Base-by-base conservation (phyloP, 2,329 filamentous ascomycete species). In the Cryphonectria parasitica region DNA sequence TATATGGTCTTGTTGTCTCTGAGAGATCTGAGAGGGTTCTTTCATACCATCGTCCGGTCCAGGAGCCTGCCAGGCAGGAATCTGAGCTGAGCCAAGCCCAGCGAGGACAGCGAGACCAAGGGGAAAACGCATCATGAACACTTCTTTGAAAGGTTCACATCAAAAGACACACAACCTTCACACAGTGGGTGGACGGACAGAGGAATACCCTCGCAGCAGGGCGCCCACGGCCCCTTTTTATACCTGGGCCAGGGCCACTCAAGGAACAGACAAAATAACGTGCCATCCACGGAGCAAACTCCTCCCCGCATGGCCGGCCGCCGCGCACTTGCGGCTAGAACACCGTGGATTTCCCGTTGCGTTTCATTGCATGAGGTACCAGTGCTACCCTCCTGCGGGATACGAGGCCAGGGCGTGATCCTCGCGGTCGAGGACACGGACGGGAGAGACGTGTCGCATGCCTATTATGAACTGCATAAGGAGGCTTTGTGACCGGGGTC, bases 31-130 rank as follows among this genome's bases (percentile, higher is more conserved):
- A 3, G 2, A 25, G 28, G 41, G 2, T n/a, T 13, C n/a, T 13
- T 31, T 43, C 68, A 36, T 43, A 69, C 68, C 31, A 34, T 69
- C 68, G n/a, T 67, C 63, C 3, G 68, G 68, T 3, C 68, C 68
- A 22, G 68, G 68, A 67, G 68, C 63, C 1, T 28, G 52, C 19
- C 65, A 69, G 22, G 64, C 17, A 15, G 64, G 64, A 58, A 69
- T 69, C 3, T 66, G 64, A 11, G 68, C 68, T 1, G 64, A 54
- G 19, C 28, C 56, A 2, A 69, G 64, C 25, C 56, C 41, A 8
- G 64, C 43, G 7, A 67, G 36, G 11, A 69, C n/a, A 2, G 41
- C 11, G 31, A 64, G 28, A 43, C 41, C 11, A 45, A 64, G 25
- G 62, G 31, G 3, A 11, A 49, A 64, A 31, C 25, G 41, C 62